These are phyloP conservation scores for Phytophthora vignae DNA, from an alignment of 352 stramenopile species.

Conservation along the genomic window DNA sequence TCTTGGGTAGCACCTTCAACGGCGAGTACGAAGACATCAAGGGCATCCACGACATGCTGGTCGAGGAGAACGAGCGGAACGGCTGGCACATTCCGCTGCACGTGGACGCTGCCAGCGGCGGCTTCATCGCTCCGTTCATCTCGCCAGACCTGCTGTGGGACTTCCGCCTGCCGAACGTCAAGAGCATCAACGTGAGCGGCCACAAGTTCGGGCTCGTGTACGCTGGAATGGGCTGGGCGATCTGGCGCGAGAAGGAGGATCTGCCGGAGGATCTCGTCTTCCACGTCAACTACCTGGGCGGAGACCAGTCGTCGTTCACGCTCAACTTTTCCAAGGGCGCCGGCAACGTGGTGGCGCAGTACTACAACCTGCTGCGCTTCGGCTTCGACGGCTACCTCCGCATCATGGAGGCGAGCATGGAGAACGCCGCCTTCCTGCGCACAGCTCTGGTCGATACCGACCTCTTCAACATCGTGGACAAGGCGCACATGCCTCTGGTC, in stretches of 20 bases:
- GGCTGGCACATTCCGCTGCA: conserved; percentile 84
- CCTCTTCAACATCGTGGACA: conserved; percentile 86
- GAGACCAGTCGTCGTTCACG: conserved; percentile 89
- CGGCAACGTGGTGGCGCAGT: conserved; percentile 43
- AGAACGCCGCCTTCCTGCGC: conserved; percentile 79
- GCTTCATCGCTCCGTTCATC: conserved; percentile 92
- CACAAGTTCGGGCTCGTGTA: conserved; percentile 94
- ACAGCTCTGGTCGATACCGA: conserved; percentile 65
- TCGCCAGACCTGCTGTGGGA: conserved; percentile 87
- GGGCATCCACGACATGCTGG: conserved; percentile 86
- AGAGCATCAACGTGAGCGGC: conserved; percentile 92
- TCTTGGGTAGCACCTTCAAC: conserved; percentile 92
- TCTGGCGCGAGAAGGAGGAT: conserved; percentile 79
- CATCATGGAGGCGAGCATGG: conserved; percentile 90
- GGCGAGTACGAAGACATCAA: conserved; percentile 92
- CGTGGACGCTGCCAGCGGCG: conserved; percentile 45
- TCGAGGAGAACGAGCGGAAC: conserved; percentile 75
- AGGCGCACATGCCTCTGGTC: conserved; percentile 87
- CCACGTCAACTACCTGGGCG: conserved; percentile 53
- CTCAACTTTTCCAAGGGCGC: conserved; percentile 93
- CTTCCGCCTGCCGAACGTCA: conserved; percentile 87
- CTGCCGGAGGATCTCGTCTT: conserved; percentile 85
- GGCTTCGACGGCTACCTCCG: conserved; percentile 55
- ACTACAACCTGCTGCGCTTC: conserved; percentile 34
- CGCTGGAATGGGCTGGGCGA: conserved; percentile 90